phyloP scores from a whole-genome alignment of 164 flowering plant species.

The Amborella trichopoda region DNA sequence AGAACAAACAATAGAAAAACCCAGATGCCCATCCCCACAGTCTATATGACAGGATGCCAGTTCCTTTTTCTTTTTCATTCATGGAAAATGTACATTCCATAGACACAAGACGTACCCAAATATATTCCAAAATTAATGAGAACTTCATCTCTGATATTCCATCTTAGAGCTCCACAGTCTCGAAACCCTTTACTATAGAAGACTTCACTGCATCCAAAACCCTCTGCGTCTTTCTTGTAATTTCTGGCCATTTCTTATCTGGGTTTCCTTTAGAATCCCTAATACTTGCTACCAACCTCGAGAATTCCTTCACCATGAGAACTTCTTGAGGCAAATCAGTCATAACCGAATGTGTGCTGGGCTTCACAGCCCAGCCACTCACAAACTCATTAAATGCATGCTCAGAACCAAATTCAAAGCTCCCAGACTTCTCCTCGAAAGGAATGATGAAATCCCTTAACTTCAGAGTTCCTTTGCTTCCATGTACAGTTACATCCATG shows the following conservation, averaged over 20 bases:
- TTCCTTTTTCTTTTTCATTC: background rate
- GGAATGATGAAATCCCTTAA: constrained; percentile 23
- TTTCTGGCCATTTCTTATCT: constrained; percentile 20
- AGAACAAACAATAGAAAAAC: background rate
- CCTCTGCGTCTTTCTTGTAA: constrained; percentile 25
- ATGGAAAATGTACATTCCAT: too few relatives aligned
- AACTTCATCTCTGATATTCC: background rate
- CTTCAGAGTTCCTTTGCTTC: constrained; percentile 19
- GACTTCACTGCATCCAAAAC: constrained; percentile 25
- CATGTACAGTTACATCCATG: constrained; percentile 17
- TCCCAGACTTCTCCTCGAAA: constrained; percentile 11
- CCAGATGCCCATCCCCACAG: background rate
- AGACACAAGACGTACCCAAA: too few relatives aligned
- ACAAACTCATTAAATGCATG: constrained; percentile 14
- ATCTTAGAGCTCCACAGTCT: constrained; percentile 8
- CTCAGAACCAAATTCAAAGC: constrained; percentile 8
- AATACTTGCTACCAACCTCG: constrained; percentile 15
- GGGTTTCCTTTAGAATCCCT: constrained; percentile 10
- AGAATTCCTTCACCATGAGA: constrained; percentile 25
- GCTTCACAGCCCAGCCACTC: constrained; percentile 14
- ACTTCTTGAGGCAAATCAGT: constrained; percentile 31
- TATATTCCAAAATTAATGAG: background rate
- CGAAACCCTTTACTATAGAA: constrained; percentile 18
- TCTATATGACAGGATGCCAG: background rate
- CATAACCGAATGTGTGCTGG: constrained; percentile 10